Conservation (phyloP, 2,329 filamentous ascomycete genomes). For the Coniochaeta hoffmannii region DNA sequence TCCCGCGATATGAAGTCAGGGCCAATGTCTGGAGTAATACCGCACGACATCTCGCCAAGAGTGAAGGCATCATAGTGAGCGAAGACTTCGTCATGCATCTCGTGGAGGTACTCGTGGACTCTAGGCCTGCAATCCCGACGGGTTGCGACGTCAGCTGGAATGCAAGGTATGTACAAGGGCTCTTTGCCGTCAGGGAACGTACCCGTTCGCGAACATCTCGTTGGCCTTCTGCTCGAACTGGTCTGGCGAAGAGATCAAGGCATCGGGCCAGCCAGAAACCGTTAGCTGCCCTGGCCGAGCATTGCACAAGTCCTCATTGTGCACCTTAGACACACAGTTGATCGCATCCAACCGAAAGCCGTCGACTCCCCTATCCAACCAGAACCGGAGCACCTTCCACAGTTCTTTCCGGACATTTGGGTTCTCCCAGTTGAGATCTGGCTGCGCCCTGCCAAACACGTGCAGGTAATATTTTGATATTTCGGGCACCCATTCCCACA, state of each 20-base stretch:
- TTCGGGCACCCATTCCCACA: constrained; percentile 38
- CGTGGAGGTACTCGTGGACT: constrained; percentile 37
- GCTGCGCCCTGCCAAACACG: constrained; percentile 63
- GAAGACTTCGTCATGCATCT: constrained; percentile 33
- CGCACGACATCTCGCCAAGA: constrained; percentile 43
- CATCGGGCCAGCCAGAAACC: neutral
- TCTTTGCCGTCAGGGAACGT: neutral
- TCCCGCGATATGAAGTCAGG: neutral
- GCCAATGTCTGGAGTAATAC: constrained; percentile 29
- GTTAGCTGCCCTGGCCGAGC: neutral
- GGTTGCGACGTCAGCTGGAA: neutral
- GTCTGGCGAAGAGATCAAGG: neutral
- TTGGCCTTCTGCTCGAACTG: constrained; percentile 11
- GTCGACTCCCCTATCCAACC: constrained; percentile 61
- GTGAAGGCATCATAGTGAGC: constrained; percentile 41
- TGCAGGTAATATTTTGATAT: constrained; percentile 52
- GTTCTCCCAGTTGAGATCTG: constrained; percentile 75
- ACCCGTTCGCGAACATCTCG: constrained; percentile 46
- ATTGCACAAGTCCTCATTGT: neutral
- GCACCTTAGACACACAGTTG: constrained; percentile 56
- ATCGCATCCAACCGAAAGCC: constrained; percentile 63
- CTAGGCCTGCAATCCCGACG: constrained; percentile 18
- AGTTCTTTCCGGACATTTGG: constrained; percentile 56
- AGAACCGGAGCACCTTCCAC: constrained; percentile 61
- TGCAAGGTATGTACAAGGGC: too few relatives aligned